Evolutionary conservation across 805 yeast species (phyloP).

Genomic region (Ogataea allantospora): DNA sequence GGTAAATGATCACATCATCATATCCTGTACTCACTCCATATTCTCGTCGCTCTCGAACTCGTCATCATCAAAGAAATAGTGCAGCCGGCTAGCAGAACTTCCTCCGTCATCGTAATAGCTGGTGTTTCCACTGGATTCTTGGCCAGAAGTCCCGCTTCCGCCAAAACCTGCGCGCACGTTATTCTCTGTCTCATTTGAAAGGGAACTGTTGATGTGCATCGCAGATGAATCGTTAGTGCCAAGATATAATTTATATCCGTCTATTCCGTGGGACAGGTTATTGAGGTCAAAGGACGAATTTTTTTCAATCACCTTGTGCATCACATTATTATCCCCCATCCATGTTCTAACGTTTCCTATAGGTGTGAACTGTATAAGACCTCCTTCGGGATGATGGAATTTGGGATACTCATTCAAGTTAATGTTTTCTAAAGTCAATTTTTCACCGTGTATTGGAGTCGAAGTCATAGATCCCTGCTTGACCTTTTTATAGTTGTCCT

Average conservation of each 20-base stretch:
- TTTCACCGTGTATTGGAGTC: slow-evolving; percentile 8
- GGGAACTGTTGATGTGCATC: slow-evolving; percentile 20
- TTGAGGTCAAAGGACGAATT: slow-evolving; percentile 34
- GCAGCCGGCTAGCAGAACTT: slow-evolving; percentile 17
- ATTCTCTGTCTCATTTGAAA: slow-evolving; percentile 34
- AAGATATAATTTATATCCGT: slow-evolving; percentile 35
- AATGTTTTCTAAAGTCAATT: slow-evolving; percentile 29
- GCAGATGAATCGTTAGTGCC: slow-evolving; percentile 19
- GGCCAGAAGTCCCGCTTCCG: slow-evolving; percentile 13
- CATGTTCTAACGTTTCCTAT: slow-evolving; percentile 56
- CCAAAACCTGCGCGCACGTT: slow-evolving; percentile 35
- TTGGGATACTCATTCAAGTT: slow-evolving; percentile 49
- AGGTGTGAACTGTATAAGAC: slow-evolving; percentile 59
- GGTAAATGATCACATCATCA: neutral
- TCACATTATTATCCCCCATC: slow-evolving; percentile 42
- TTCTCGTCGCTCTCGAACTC: slow-evolving; percentile 22
- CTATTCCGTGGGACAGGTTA: slow-evolving; percentile 34
- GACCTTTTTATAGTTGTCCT: slow-evolving; percentile 31
- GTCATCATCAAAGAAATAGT: slow-evolving; percentile 19
- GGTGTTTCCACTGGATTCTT: slow-evolving; percentile 1
- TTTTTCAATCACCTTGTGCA: slow-evolving; percentile 49
- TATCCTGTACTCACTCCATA: slow-evolving; percentile 15
- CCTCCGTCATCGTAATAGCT: slow-evolving; percentile 24
- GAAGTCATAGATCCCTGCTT: slow-evolving; percentile 22
- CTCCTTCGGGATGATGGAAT: slow-evolving; percentile 62